A percentile compares a stretch with the other conserved stretches of the same genome.
These are phyloP conservation scores for Withania somnifera DNA, from an alignment of 305 asterid species.

Conservation along the genomic window DNA sequence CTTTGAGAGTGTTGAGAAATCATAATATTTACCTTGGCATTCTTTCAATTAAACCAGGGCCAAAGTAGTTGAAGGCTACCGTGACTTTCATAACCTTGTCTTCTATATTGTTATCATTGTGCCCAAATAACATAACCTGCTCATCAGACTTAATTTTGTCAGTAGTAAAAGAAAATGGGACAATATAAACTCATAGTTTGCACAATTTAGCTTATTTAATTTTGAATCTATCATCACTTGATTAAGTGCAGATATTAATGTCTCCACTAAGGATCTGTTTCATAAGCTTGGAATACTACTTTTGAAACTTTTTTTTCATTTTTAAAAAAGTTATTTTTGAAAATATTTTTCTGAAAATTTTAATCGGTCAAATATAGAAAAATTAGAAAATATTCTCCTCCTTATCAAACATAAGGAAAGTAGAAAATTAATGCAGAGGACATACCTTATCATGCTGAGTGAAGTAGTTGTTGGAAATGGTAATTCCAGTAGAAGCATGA, in stretches of 20 bases:
- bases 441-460: conserved; percentile 56
- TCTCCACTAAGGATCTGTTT: neutral
- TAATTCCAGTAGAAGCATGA: conserved; percentile 52
- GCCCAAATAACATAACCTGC: conserved; percentile 37
- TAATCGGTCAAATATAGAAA: too few relatives aligned
- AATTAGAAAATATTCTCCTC: too few relatives aligned
- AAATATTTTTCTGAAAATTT: too few relatives aligned
- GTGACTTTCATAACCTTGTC: conserved; percentile 31
- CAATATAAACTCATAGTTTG: neutral
- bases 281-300: too few relatives aligned
- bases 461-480: conserved; percentile 58
- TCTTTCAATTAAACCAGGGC: conserved; percentile 33
- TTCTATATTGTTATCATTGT: conserved; percentile 19
- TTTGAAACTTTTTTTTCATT: too few relatives aligned
- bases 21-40: conserved; percentile 24
- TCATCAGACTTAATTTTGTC: neutral
- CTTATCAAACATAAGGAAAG: too few relatives aligned
- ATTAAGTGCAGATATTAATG: neutral
- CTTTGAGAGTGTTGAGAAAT: neutral
- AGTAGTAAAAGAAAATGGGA: neutral
- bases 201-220: neutral
- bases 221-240: neutral
- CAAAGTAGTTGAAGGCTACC: conserved; percentile 32
- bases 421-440: neutral
- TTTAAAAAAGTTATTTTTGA: too few relatives aligned